phyloP scores from a whole-genome alignment of 2,329 filamentous ascomycete species.

The Dryadomyces sulphureus region DNA sequence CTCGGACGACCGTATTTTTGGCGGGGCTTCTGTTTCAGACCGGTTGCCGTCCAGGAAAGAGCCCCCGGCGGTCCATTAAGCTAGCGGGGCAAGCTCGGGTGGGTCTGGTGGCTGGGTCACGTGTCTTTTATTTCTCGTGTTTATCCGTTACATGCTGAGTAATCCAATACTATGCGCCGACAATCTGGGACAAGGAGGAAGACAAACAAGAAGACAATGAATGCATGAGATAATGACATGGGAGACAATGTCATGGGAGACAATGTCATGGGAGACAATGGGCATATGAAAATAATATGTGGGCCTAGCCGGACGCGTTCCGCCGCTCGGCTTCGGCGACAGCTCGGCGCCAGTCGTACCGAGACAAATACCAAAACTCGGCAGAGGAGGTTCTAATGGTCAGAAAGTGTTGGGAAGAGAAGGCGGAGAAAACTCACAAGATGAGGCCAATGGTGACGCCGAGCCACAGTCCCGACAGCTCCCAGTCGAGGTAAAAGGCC shows the following conservation, averaged over 20 bases:
- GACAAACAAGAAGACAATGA: no score
- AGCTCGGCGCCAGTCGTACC: conserved; percentile 38
- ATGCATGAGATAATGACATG: neutral
- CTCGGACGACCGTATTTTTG: neutral
- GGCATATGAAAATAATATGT: neutral
- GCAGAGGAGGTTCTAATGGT: conserved; percentile 30
- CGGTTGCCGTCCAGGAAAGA: neutral
- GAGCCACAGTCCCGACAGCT: conserved; percentile 66
- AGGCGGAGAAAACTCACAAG: conserved; percentile 25
- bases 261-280: neutral
- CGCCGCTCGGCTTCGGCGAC: conserved; percentile 36
- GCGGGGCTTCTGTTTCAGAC: conserved; percentile 10
- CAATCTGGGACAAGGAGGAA: no score
- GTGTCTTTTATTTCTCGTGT: no score
- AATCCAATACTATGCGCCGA: no score
- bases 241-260: neutral
- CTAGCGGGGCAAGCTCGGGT: conserved; percentile 4
- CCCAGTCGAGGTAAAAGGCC: conserved; percentile 65
- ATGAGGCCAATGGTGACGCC: conserved; percentile 60
- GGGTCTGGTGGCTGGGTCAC: neutral
- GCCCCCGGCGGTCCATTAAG: neutral
- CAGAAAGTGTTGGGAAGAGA: conserved; percentile 9
- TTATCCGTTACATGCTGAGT: no score
- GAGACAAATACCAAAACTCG: conserved; percentile 36
- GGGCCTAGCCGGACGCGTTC: conserved; percentile 21